Evolutionary conservation across 2,329 filamentous ascomycete species (phyloP), one percentile per base, ranked within the genome.

Genomic region (Colletotrichum ledebouriae): DNA sequence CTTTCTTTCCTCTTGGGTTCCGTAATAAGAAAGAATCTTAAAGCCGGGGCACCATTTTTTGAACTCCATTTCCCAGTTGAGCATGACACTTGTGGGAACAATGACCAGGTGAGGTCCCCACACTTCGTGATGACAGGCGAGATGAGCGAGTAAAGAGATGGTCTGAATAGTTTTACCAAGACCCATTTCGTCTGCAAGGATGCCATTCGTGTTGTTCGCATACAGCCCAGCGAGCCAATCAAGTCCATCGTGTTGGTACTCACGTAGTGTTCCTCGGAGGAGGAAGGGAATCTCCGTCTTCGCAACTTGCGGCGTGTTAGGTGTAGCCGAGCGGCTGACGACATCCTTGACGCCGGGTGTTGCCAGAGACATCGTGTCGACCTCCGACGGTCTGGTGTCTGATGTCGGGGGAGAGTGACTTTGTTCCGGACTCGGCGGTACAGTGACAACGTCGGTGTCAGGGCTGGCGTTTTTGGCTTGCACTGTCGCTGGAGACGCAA

Each of bases 31-130:
- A 67, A 99, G 85, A 63, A 99, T 97, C 77, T 98, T 98, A 85
- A 99, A 99, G 0, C 96, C 95, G 3, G 97, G 96, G 65, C 94
- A 93, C 89, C 95, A 99, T 78, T 99, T 99, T 77, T 98, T 98
- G 86, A 99, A 99, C 80, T 99, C 96, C 92, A 98, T 98, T 78
- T 99, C 97, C 96, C 96, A 99, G 77, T 99, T 99, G 72, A 99
- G 88, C 86, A 99, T 98, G 56, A 99, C 97, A 79, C 94, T 98
- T 2, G 96, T 99, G 1, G 96, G 96, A 2, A 99, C 96, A 69
- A 99, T 92, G 56, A 99, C 93, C 25, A 99, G 83, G 82, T 99
- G 96, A 1, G 96, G 94, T 0, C 97, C 96, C 97, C 96, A 99
- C 5, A 97, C 90, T 75, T 94, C 89, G 76, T 97, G 92, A 44